Conservation (phyloP, 768 basidiomycete genomes). For the Rubroboletus pulcherrimus region DNA sequence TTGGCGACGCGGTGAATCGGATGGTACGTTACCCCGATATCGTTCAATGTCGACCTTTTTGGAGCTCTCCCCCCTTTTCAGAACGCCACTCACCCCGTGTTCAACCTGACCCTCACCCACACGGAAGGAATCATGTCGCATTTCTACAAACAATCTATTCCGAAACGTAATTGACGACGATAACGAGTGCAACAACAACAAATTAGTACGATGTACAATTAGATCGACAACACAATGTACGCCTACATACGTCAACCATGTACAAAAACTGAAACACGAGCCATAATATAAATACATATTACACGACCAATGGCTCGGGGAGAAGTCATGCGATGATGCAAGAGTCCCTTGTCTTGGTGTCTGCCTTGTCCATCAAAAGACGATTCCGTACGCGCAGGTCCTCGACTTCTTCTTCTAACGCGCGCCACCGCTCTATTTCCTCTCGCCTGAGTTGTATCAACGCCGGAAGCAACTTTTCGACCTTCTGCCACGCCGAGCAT, state of each 20-base stretch:
- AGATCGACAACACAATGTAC: not conserved
- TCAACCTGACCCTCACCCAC: conserved; percentile 71
- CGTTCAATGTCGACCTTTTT: not conserved
- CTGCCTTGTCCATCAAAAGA: conserved; percentile 38
- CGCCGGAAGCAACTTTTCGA: conserved; percentile 40
- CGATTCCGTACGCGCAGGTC: conserved; percentile 46
- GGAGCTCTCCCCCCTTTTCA: conserved; percentile 22
- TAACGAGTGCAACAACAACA: not conserved
- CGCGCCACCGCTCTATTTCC: conserved; percentile 38
- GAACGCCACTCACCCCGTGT: conserved; percentile 82
- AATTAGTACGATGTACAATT: conserved; percentile 2
- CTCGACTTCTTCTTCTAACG: conserved; percentile 44
- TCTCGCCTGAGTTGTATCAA: conserved; percentile 41
- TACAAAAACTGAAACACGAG: not conserved
- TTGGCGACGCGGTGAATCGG: conserved; percentile 61
- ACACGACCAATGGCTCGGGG: not conserved
- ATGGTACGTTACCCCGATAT: conserved; percentile 43
- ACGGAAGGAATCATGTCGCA: conserved; percentile 62
- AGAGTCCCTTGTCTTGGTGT: conserved; percentile 19
- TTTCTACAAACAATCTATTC: conserved; percentile 64
- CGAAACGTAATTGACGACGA: conserved; percentile 26
- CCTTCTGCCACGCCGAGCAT: conserved; percentile 41
- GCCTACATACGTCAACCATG: not conserved
- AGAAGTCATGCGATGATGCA: conserved; percentile 29
- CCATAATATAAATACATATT: not conserved